Evolutionary conservation across 2,329 filamentous ascomycete species (phyloP).

Genomic region (Colletotrichum lindemuthianum): DNA sequence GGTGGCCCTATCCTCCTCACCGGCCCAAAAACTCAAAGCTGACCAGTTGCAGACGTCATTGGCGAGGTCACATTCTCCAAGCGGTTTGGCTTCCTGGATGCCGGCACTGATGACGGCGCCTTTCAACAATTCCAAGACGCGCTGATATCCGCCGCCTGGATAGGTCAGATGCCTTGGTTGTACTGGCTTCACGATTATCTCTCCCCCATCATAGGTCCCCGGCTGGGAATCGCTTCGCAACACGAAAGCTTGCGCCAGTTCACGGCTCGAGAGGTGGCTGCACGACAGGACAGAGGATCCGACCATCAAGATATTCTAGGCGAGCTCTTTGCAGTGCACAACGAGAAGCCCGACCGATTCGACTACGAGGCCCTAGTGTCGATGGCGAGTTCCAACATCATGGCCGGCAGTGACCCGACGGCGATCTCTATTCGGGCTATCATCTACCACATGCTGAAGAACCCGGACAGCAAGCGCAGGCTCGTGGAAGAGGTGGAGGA

Average conservation of each 20-base stretch:
- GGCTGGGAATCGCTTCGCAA: constrained; percentile 14
- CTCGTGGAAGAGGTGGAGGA: constrained; percentile 12
- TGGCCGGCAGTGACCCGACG: constrained; percentile 26
- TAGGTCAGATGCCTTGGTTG: constrained; percentile 21
- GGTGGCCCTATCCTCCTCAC: too few species aligned
- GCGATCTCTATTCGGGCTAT: constrained; percentile 21
- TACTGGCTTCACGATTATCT: constrained; percentile 23
- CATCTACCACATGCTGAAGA: constrained; percentile 18
- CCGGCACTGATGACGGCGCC: constrained; percentile 17
- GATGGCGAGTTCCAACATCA: constrained; percentile 19
- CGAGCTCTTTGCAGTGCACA: constrained; percentile 6
- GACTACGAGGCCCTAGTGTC: neutral
- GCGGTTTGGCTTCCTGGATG: constrained; percentile 26
- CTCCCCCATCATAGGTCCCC: constrained; percentile 9
- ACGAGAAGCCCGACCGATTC: constrained; percentile 16
- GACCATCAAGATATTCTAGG: constrained; percentile 21
- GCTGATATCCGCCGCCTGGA: constrained; percentile 17
- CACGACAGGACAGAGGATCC: constrained; percentile 17
- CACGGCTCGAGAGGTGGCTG: constrained; percentile 16
- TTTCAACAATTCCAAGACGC: constrained; percentile 17
- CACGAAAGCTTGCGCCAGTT: constrained; percentile 21
- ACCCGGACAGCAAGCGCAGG: constrained; percentile 8
- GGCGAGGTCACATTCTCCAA: constrained; percentile 23
- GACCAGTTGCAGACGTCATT: constrained; percentile 8
- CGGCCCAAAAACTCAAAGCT: too few species aligned